Evolutionary conservation across 345 rosid species (phyloP), one percentile per base, ranked within the genome.

Genomic region (Dipteronia sinensis): DNA sequence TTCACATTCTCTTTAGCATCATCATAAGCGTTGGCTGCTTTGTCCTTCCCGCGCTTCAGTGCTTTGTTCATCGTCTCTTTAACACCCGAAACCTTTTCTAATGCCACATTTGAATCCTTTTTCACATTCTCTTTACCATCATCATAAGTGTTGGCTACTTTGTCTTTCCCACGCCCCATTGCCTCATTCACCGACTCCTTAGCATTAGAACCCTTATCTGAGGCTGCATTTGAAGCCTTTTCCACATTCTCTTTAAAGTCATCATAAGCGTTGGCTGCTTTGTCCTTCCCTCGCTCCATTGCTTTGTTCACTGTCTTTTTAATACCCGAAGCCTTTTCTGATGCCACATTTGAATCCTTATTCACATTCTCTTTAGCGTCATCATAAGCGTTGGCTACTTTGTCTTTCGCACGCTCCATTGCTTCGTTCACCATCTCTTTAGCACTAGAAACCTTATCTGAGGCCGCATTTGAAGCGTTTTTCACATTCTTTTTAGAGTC

Each of bases 31-130:
- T 40, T 40, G 44, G 44, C 0, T 6, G 77, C 80, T 66, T 70
- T 78, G 69, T 66, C 85, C 79, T 85, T 76, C 12, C 82, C 87
- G 74, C 63, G 56, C 13, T 75, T 65, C 44, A 76, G 44, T 2
- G 82, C 76, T 67, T 84, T 94, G 67, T 86, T 40, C 83, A 77
- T 46, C 0, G 81, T 17, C 17, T 87, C 86, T 67, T 85, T 88
- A 34, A 93, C 91, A 40, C 10, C 44, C 3, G 81, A 66, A 15
- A 12, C 77, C 49, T 84, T 40, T 6, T 40, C 10, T 0, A 3
- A 6, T 10, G 77, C 22, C 9, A 44, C 19, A 44, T 22, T 40
- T 3, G 42, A 93, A n/a, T 80, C 74, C 55, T 83, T 83, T 47
- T 87, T 84, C 3, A 82, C 89, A 56, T 79, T 84, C 44, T 77